These are phyloP conservation scores for Tephrocybe sp. DNA, from an alignment of 768 basidiomycete species.

Conservation along the genomic window DNA sequence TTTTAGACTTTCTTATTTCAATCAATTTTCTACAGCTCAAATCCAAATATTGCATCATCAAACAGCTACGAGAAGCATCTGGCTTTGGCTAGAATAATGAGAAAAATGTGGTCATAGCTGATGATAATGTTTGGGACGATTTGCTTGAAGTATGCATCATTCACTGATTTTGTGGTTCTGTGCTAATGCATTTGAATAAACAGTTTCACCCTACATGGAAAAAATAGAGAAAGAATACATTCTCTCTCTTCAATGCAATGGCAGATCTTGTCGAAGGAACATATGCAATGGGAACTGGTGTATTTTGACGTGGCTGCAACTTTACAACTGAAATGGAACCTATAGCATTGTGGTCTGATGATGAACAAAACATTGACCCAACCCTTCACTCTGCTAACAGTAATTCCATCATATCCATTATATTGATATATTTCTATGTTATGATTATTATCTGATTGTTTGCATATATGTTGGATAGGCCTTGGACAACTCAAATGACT, in stretches of 20 bases:
- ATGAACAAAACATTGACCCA: background rate
- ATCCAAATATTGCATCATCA: slow-evolving; percentile 12
- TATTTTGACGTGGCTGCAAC: slow-evolving; percentile 9
- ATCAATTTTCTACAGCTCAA: slow-evolving; percentile 11
- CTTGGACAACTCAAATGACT: too few species aligned
- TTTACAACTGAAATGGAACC: too few species aligned
- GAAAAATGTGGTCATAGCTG: slow-evolving; percentile 20
- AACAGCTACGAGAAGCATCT: slow-evolving; percentile 15
- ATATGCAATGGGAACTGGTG: slow-evolving; percentile 15
- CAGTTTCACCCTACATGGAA: slow-evolving; percentile 14
- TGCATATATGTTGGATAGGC: too few species aligned
- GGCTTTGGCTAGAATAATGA: slow-evolving; percentile 22
- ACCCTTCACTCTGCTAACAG: too few species aligned
- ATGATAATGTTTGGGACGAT: slow-evolving; percentile 13
- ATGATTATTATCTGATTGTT: too few species aligned
- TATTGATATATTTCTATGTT: too few species aligned
- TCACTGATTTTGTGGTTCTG: background rate
- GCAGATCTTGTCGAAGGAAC: slow-evolving; percentile 15
- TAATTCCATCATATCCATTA: too few species aligned
- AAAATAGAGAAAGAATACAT: slow-evolving; percentile 24
- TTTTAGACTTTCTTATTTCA: background rate
- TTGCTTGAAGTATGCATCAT: background rate
- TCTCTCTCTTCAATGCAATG: slow-evolving; percentile 22
- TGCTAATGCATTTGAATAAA: too few species aligned
- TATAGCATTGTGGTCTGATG: background rate